A percentile compares a stretch with the other conserved stretches of the same genome.
phyloP scores from a whole-genome alignment of 2,329 filamentous ascomycete species.

The Fusarium robinianum region DNA sequence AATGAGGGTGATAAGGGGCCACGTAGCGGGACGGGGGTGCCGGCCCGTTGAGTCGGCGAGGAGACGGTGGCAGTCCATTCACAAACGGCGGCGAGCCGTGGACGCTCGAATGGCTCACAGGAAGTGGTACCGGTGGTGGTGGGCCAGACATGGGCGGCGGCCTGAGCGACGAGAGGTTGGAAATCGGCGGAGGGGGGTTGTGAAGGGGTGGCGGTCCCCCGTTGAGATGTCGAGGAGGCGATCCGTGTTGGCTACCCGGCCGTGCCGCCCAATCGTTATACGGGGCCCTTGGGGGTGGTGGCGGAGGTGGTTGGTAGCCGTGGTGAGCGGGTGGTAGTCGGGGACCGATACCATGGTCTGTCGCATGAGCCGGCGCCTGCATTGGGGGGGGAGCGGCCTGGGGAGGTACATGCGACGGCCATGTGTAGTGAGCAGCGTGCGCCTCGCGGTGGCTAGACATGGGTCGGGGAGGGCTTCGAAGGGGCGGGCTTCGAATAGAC shows the following conservation, averaged over 20 bases:
- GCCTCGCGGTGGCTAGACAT: constrained; percentile 35
- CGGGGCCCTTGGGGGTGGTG: constrained; percentile 33
- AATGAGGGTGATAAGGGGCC: constrained; percentile 40
- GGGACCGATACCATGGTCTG: constrained; percentile 36
- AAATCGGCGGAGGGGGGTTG: constrained; percentile 35
- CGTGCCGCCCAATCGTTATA: constrained; percentile 55
- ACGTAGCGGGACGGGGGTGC: constrained; percentile 49
- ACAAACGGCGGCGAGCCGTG: constrained; percentile 41
- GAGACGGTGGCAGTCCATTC: constrained; percentile 55
- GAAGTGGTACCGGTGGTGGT: constrained; percentile 47
- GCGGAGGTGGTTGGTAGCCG: constrained; percentile 37
- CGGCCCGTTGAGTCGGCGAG: constrained; percentile 51
- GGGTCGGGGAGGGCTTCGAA: constrained; percentile 38
- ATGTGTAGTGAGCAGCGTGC: constrained; percentile 32
- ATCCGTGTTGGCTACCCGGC: constrained; percentile 53
- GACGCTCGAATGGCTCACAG: constrained; percentile 47
- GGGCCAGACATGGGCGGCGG: constrained; percentile 53
- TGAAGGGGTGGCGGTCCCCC: constrained; percentile 48
- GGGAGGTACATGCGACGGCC: constrained; percentile 33
- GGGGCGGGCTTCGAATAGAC: too few species aligned
- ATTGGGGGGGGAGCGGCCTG: constrained; percentile 31
- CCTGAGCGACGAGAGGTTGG: constrained; percentile 52
- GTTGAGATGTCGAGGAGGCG: constrained; percentile 55
- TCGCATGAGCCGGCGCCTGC: constrained; percentile 29
- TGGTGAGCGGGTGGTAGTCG: constrained; percentile 36